A percentile compares a stretch with the other conserved stretches of the same genome.
Evolutionary conservation across 2,329 filamentous ascomycete species (phyloP).

Genomic region (Monosporascus sp.): DNA sequence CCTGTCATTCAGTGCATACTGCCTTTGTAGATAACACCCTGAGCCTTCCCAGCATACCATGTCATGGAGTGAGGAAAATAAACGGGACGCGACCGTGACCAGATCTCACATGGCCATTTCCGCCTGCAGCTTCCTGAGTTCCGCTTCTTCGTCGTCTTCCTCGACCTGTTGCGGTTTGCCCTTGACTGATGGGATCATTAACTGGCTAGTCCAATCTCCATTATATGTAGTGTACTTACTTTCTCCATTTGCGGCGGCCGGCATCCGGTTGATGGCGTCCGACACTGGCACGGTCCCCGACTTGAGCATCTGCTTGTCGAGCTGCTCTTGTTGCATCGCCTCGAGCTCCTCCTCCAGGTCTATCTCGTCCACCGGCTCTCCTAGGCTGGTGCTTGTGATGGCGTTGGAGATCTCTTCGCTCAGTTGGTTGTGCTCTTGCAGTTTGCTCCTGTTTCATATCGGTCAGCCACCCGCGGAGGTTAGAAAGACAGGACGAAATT

Average conservation of each 20-base stretch:
- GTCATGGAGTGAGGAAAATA: slow-evolving; percentile 9
- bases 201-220: slow-evolving; percentile 9
- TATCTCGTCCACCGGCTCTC: slow-evolving; percentile 72
- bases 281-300: slow-evolving; percentile 79
- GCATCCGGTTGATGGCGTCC: slow-evolving; percentile 72
- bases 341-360: slow-evolving; percentile 85
- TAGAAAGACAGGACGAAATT: slow-evolving; percentile 1
- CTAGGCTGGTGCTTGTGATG: slow-evolving; percentile 66
- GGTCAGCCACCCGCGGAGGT: slow-evolving; percentile 4
- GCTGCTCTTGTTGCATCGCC: slow-evolving; percentile 79
- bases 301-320: slow-evolving; percentile 91
- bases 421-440: slow-evolving; percentile 87
- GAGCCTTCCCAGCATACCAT: slow-evolving; percentile 11
- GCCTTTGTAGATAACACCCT: neutral
- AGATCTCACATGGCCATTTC: slow-evolving; percentile 88
- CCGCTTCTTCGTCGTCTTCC: slow-evolving; percentile 94
- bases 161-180: slow-evolving; percentile 47
- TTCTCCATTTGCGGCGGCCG: slow-evolving; percentile 67
- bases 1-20: neutral
- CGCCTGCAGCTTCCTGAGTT: slow-evolving; percentile 85
- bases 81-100: neutral
- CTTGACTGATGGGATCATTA: slow-evolving; percentile 37
- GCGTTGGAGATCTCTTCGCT: slow-evolving; percentile 88
- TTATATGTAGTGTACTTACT: slow-evolving; percentile 51
- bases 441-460: slow-evolving; percentile 62